These are phyloP conservation scores for Leishmania amazonensis DNA, from an alignment of 208 protist species.

Conservation along the genomic window DNA sequence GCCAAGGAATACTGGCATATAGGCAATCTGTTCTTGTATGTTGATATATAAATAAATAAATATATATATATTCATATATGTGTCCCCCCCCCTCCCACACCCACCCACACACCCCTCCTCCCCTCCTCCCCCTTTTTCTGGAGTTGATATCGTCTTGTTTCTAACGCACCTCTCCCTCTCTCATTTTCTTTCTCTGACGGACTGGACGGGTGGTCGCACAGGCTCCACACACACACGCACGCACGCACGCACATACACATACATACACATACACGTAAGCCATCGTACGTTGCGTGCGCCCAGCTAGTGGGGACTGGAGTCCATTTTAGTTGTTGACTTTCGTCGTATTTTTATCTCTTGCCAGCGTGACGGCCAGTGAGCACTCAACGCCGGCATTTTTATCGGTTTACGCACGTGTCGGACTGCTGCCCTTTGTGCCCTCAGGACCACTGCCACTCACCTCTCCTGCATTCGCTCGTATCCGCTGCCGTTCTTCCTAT, in stretches of 20 bases:
- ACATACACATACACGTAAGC: neutral
- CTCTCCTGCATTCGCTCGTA: neutral
- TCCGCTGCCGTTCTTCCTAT: constrained; percentile 1
- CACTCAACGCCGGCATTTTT: neutral
- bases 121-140: neutral
- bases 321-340: neutral
- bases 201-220: too few species aligned
- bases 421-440: neutral
- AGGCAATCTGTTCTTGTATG: neutral
- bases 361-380: neutral
- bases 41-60: neutral
- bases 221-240: neutral
- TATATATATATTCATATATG: neutral
- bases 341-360: neutral
- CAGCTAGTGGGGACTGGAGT: neutral
- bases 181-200: too few species aligned
- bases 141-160: too few species aligned
- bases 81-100: too few species aligned
- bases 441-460: constrained; percentile 21
- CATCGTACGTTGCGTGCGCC: neutral
- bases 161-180: too few species aligned
- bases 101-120: too few species aligned
- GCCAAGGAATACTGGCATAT: too few species aligned
- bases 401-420: neutral
- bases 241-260: neutral